Evolutionary conservation across 1,284 basidiomycete species (phyloP).

Genomic region (Ustilago hordei): DNA sequence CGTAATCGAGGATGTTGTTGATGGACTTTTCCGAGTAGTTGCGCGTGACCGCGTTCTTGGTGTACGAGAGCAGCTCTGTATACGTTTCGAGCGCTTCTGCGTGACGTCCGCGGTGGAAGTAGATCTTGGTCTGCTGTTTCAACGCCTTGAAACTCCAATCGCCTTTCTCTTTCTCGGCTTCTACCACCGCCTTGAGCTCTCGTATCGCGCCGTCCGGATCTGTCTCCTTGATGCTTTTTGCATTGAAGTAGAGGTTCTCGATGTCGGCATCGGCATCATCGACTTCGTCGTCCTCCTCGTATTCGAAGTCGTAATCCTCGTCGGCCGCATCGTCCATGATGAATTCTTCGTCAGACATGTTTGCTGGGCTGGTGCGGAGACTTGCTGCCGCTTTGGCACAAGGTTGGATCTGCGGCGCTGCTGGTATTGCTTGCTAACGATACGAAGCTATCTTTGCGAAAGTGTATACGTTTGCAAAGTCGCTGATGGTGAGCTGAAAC

Average conservation of each 20-base stretch:
- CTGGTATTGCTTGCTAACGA: not conserved
- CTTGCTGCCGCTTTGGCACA: too few relatives aligned
- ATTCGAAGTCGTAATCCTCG: constrained; percentile 94
- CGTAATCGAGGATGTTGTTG: constrained; percentile 98
- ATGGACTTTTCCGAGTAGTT: constrained; percentile 86
- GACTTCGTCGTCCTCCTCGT: constrained; percentile 76
- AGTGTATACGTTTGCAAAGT: not conserved
- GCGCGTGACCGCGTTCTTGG: constrained; percentile 70
- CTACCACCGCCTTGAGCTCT: constrained; percentile 86
- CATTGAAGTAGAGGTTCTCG: constrained; percentile 98
- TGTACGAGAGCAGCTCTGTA: constrained; percentile 86
- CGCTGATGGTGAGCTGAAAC: not conserved
- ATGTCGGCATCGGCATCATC: constrained; percentile 85
- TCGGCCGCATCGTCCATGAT: constrained; percentile 69
- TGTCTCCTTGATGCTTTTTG: constrained; percentile 94
- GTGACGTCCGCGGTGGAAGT: constrained; percentile 83
- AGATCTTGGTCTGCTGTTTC: constrained; percentile 95
- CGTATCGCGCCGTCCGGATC: constrained; percentile 87
- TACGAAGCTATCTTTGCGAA: not conserved
- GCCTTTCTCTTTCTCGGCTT: constrained; percentile 87
- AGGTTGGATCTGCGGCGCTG: not conserved
- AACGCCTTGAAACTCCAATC: constrained; percentile 98
- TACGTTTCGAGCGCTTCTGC: constrained; percentile 88
- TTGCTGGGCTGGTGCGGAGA: constrained; percentile 1
- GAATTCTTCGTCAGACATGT: constrained; percentile 59